Percentiles rank a stretch among this genome's conserved stretches.
These are phyloP conservation scores for Dalbergia cultrata DNA, from an alignment of 306 rosid genomes.

Conservation along the genomic window DNA sequence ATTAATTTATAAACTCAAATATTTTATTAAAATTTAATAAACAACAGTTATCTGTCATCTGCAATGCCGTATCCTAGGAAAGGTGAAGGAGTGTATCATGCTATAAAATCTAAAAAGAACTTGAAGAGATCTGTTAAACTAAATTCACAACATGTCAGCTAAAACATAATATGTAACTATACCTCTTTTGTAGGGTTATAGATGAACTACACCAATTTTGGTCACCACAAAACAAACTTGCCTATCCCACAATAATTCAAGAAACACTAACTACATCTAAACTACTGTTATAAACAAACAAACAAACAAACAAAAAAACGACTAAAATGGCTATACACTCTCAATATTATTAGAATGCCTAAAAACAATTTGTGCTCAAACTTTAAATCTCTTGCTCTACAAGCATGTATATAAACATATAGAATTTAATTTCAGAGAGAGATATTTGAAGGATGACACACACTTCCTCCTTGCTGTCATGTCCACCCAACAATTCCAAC, in stretches of 20 bases:
- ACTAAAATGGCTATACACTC: background rate
- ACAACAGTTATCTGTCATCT: constrained; percentile 8
- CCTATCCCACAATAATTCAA: constrained; percentile 6
- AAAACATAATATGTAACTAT: constrained; percentile 8
- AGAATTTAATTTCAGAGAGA: constrained; percentile 23
- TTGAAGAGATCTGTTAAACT: background rate
- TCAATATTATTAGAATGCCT: background rate
- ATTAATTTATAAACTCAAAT: background rate
- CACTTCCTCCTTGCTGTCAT: constrained; percentile 51
- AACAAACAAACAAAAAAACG: background rate
- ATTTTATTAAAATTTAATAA: constrained; percentile 5
- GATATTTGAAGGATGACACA: constrained; percentile 53
- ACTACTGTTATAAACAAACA: constrained; percentile 1
- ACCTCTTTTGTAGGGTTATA: constrained; percentile 9
- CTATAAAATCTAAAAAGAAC: constrained; percentile 20
- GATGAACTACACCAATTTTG: constrained; percentile 12
- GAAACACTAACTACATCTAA: constrained; percentile 2
- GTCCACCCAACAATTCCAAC: constrained; percentile 46
- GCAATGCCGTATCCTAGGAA: background rate
- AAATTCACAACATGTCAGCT: background rate
- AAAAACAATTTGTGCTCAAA: background rate
- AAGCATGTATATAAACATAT: constrained; percentile 30
- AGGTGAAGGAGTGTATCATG: background rate
- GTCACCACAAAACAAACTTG: background rate
- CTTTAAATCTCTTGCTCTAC: constrained; percentile 17